Base-by-base conservation (phyloP, 305 asterid species). In the Petunia hybrid region DNA sequence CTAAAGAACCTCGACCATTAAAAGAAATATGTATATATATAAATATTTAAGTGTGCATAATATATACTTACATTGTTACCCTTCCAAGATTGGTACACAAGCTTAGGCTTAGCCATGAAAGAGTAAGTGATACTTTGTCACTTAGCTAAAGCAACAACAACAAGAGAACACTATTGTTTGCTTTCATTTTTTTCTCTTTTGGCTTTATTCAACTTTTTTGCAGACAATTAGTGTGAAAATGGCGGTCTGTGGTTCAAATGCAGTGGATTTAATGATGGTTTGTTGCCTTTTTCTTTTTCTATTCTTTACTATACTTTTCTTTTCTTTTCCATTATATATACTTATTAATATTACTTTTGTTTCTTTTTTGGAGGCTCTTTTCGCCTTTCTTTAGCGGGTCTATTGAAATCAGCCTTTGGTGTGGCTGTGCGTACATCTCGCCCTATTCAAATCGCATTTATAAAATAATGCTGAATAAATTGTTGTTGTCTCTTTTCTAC, bases 11-110 rank as follows among this genome's bases (percentile, higher is more conserved):
- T 22, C 31, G 0, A 22, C 31, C 31, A 22, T 22, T 22, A 22
- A 40, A 35, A 57, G 59, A 10, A 36, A 51, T 6, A 56, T 12
- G 7, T 13, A 16, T 8, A 75, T 10, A 69, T 22, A 39, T 55
- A 48, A 66, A 38, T 22, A 36, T 8, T 45, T 14, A 65, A 46
- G 77, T 31, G 40, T 16, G 59, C 76, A 43, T 31, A 73, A 14
- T 22, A 2, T 10, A 46, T 7, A 36, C 87, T 76, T 85, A 87
- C 87, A 45, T 87, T 85, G 60, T 81, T 85, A 46, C 82, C 89
- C 78, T 85, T 87, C 90, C 90, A 85, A 31, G 78, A 80, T 60
- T 84, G 79, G 87, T 85, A 87, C 41, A 84, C 74, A 8, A 80
- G 83, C 63, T 80, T 77, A 63, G 81, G 42, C 16, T 76, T 76